Conservation (phyloP, 805 yeast genomes). For the Ogataea trehalophila region DNA sequence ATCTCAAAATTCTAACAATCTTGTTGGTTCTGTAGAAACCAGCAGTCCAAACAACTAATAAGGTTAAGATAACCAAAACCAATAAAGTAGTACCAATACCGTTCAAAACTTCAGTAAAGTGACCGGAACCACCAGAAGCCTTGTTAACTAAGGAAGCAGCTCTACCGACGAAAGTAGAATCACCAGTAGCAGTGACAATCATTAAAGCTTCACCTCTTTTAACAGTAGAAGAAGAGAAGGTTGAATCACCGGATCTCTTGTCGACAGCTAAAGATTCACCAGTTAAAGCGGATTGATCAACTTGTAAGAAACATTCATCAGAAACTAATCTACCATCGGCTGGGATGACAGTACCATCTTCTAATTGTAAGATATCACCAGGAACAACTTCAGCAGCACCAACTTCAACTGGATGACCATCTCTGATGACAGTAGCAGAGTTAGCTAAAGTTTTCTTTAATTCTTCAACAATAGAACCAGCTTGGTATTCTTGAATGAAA, state of each 20-base stretch:
- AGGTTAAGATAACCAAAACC: conserved; percentile 82
- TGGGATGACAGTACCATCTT: conserved; percentile 90
- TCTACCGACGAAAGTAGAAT: conserved; percentile 92
- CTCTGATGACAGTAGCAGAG: conserved; percentile 75
- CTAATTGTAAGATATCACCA: conserved; percentile 90
- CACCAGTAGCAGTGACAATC: conserved; percentile 95
- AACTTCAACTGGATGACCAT: conserved; percentile 75
- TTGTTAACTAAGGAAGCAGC: conserved; percentile 95
- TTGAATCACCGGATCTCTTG: conserved; percentile 81
- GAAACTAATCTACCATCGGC: conserved; percentile 90
- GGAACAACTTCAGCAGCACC: conserved; percentile 87
- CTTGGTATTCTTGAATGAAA: conserved; percentile 91
- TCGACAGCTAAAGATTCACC: conserved; percentile 97
- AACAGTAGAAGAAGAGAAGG: conserved; percentile 90
- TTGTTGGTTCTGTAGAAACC: conserved; percentile 88
- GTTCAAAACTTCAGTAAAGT: conserved; percentile 94
- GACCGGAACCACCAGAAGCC: conserved; percentile 91
- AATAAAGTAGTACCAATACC: conserved; percentile 93
- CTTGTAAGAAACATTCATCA: conserved; percentile 82
- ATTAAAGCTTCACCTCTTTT: conserved; percentile 94
- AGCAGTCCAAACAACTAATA: conserved; percentile 87
- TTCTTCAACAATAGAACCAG: conserved; percentile 91
- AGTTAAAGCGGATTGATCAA: conserved; percentile 95
- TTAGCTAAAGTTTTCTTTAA: conserved; percentile 87
- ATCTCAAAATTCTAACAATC: conserved; percentile 85